Base-by-base conservation (phyloP, 352 stramenopile species). In the Globisporangium canariense region DNA sequence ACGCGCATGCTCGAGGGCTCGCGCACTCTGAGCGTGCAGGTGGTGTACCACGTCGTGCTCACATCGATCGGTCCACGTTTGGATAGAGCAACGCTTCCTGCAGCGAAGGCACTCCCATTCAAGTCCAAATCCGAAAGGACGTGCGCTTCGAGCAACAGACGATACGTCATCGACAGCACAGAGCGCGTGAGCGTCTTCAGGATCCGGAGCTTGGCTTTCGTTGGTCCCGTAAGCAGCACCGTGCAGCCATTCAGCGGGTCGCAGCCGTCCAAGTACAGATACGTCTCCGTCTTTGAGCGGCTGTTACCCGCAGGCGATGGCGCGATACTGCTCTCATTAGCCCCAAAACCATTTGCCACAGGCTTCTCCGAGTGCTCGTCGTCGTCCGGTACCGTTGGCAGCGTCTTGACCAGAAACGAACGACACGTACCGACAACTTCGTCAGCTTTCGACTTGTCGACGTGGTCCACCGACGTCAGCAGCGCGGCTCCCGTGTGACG, bases 241-340 rank as follows among this genome's bases (percentile, higher is more conserved):
- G 96, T 98, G 61, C 92, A 98, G 36, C 95, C 96, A 63, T 98
- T 90, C 20, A 97, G 70, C 40, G 95, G 94, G 25, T 97, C 94
- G 65, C 94, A 99, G 16, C 96, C 95, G 67, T 99, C 93, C 38
- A 99, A 72, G 68, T 98, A 97, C 34, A 97, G 76, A 67, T 97
- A 98, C n/a, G 88, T 97, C 60, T 94, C 86, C 1, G 74, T 85
- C 56, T 79, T 76, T 18, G 78, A 49, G 10, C 83, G 30, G 0
- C 9, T 36, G 16, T 32, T 20, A 16, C 28, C 61, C 40, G 18
- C 52, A 45, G 30, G 25, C 4, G 76, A 41, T 60, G 63, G 38
- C 16, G 66, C 40, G 34, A 66, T 65, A 51, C 66, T 65, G 50
- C 66, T 76, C 30, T 58, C 52, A 25, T 22, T n/a, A 25, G 38